Evolutionary conservation across 1,139 yeast species (phyloP).

Genomic region (Lodderomyces metapsilosis): DNA sequence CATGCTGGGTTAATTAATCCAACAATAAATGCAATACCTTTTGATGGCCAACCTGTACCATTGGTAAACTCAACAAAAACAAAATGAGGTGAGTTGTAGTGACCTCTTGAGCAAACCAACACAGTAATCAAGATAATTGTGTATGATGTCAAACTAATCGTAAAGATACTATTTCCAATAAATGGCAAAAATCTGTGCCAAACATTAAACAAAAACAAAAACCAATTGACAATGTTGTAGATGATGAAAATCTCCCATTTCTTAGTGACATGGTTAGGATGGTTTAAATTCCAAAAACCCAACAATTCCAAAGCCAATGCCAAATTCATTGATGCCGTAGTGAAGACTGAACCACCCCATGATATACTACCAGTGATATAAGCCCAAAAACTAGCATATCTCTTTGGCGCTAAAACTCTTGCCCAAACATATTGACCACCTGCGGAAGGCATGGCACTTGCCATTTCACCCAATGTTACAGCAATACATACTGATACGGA

Average conservation of each 20-base stretch:
- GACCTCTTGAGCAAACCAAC: slow-evolving; percentile 36
- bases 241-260: slow-evolving; percentile 55
- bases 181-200: slow-evolving; percentile 37
- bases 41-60: slow-evolving; percentile 40
- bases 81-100: slow-evolving; percentile 35
- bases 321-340: slow-evolving; percentile 54
- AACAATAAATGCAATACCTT: slow-evolving; percentile 44
- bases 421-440: slow-evolving; percentile 67
- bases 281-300: slow-evolving; percentile 49
- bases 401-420: slow-evolving; percentile 51
- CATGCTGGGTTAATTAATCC: slow-evolving; percentile 46
- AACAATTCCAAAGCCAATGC: slow-evolving; percentile 48
- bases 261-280: slow-evolving; percentile 41
- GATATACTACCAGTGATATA: slow-evolving; percentile 57
- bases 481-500: slow-evolving; percentile 41
- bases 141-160: slow-evolving; percentile 37
- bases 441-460: slow-evolving; percentile 54
- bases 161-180: slow-evolving; percentile 36
- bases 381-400: slow-evolving; percentile 46
- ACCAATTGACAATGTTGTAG: slow-evolving; percentile 39
- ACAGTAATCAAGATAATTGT: slow-evolving; percentile 36
- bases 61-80: slow-evolving; percentile 39
- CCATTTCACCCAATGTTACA: slow-evolving; percentile 46
- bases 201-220: slow-evolving; percentile 36
- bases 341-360: slow-evolving; percentile 58